These are phyloP conservation scores for Globisporangium takayamanum DNA, from an alignment of 352 stramenopile genomes.

Conservation along the genomic window DNA sequence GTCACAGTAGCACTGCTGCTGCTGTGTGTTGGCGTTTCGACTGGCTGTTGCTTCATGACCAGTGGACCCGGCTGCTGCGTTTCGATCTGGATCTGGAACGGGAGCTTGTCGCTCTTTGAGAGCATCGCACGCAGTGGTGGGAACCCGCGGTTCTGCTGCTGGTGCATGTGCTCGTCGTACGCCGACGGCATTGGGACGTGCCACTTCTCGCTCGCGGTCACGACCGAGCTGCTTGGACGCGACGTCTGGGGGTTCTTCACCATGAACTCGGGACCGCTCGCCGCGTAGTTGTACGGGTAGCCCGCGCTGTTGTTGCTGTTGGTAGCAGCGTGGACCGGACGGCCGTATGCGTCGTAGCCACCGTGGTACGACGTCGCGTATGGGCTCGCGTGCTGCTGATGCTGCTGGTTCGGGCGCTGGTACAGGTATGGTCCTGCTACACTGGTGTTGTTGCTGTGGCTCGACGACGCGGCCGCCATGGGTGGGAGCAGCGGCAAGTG, in stretches of 20 bases:
- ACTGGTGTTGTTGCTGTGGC: neutral
- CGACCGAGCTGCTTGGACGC: constrained; percentile 6
- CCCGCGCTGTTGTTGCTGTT: neutral
- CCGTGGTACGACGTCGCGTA: constrained; percentile 8
- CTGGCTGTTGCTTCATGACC: constrained; percentile 13
- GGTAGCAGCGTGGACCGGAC: neutral
- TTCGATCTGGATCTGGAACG: neutral
- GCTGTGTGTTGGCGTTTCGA: neutral
- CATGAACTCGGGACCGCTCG: neutral
- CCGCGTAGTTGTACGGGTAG: constrained; percentile 5
- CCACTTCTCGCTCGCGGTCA: constrained; percentile 14
- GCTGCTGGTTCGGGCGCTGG: neutral
- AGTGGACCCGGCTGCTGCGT: constrained; percentile 14
- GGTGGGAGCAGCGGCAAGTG: constrained; percentile 10
- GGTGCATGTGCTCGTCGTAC: constrained; percentile 6
- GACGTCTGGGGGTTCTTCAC: neutral
- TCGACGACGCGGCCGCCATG: constrained; percentile 2
- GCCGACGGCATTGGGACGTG: neutral
- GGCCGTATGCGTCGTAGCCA: constrained; percentile 14
- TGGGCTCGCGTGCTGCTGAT: neutral
- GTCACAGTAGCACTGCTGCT: no score
- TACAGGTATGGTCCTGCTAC: neutral
- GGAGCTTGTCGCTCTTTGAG: constrained; percentile 12
- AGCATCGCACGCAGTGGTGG: constrained; percentile 12
- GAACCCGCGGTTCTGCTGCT: constrained; percentile 10